Conservation (phyloP, 2,329 filamentous ascomycete genomes). For the Penicillium sp. region DNA sequence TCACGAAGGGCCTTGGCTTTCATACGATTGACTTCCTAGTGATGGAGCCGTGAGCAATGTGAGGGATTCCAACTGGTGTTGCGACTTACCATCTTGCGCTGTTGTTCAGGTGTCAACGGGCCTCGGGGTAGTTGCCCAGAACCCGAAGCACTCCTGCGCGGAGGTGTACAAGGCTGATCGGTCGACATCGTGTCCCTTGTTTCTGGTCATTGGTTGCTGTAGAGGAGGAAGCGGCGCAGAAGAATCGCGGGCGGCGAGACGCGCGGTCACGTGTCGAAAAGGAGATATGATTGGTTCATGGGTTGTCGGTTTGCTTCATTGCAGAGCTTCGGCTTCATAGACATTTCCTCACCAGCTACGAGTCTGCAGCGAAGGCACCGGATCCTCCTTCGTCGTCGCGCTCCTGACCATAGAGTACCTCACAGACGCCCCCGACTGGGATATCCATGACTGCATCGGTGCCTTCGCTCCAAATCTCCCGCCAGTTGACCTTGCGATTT, state of each 20-base stretch:
- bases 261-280: constrained; percentile 8
- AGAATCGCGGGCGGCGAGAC: background rate
- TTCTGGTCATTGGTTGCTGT: background rate
- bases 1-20: constrained; percentile 83
- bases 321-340: background rate
- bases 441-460: constrained; percentile 98
- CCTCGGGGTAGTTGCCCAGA: constrained; percentile 43
- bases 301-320: too few relatives aligned
- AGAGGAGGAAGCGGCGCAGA: background rate
- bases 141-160: constrained; percentile 34
- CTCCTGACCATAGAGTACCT: constrained; percentile 78
- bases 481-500: constrained; percentile 64
- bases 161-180: constrained; percentile 32
- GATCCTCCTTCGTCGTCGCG: constrained; percentile 36
- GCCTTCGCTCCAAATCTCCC: constrained; percentile 79
- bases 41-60: too few relatives aligned
- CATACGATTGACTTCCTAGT: constrained; percentile 78
- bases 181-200: constrained; percentile 13
- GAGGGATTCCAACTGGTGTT: too few relatives aligned
- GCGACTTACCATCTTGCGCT: constrained; percentile 53
- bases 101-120: constrained; percentile 60
- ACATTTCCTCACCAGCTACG: constrained; percentile 6
- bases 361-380: constrained; percentile 4
- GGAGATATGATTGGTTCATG: constrained; percentile 9
- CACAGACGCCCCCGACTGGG: constrained; percentile 88